Evolutionary conservation across 345 rosid genomes (phyloP).

Genomic region (Combretum micranthum): DNA sequence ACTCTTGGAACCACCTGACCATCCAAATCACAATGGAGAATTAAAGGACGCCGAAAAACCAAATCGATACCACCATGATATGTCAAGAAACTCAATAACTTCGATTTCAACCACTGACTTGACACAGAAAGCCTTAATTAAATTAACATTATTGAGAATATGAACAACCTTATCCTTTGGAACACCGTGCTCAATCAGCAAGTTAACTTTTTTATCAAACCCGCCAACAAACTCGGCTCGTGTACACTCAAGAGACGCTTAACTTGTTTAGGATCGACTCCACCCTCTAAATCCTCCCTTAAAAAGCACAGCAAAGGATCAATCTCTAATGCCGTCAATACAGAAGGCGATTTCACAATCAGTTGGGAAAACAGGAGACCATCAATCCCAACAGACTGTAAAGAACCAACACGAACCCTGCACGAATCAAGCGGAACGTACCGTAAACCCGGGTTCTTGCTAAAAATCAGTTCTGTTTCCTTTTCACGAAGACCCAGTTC

Average conservation of each 20-base stretch:
- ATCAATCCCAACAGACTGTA: conserved; percentile 43
- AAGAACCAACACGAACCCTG: conserved; percentile 26
- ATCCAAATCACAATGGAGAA: conserved; percentile 56
- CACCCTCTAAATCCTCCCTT: conserved; percentile 33
- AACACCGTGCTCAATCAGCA: conserved; percentile 36
- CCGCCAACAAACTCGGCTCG: conserved; percentile 40
- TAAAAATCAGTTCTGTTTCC: conserved; percentile 27
- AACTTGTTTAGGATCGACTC: conserved; percentile 41
- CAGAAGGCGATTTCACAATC: conserved; percentile 39
- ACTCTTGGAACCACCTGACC: conserved; percentile 60
- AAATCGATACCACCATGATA: conserved; percentile 53
- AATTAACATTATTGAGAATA: conserved; percentile 56
- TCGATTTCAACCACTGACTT: conserved; percentile 58
- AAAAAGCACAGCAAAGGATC: conserved; percentile 36
- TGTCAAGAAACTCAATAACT: conserved; percentile 37
- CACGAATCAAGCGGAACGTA: conserved; percentile 28
- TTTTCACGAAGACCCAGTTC: conserved; percentile 14
- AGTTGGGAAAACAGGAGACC: conserved; percentile 39
- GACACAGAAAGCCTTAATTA: conserved; percentile 43
- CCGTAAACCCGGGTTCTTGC: conserved; percentile 33
- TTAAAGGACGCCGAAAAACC: conserved; percentile 44
- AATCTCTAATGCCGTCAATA: conserved; percentile 46
- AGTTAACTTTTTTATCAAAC: conserved; percentile 22
- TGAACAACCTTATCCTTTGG: conserved; percentile 44
- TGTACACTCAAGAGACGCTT: conserved; percentile 33